Percentiles rank a stretch among this genome's conserved stretches.
Evolutionary conservation across 148 eudicot species (phyloP).

Genomic region (Rhododendron griersonianum): DNA sequence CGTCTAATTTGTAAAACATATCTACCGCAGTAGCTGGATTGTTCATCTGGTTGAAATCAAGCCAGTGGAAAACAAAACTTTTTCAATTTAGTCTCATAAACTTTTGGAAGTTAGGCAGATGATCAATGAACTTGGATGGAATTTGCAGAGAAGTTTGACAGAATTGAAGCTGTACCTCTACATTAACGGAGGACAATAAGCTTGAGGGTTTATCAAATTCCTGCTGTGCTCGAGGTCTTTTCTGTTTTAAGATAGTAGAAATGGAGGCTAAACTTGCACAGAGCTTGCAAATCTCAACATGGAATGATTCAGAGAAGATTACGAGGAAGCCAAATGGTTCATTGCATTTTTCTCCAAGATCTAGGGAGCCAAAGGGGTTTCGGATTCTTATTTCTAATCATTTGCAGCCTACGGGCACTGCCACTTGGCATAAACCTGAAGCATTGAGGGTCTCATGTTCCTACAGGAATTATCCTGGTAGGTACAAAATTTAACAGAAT

Average conservation of each 20-base stretch:
- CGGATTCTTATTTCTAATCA: constrained; percentile 23
- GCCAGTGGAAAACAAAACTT: neutral
- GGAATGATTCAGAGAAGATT: constrained; percentile 35
- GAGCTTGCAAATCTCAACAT: constrained; percentile 38
- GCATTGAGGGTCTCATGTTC: constrained; percentile 44
- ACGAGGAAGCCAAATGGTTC: constrained; percentile 34
- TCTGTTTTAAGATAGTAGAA: constrained; percentile 6
- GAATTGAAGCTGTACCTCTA: neutral
- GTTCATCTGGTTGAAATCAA: neutral
- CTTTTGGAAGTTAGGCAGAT: neutral
- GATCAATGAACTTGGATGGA: neutral
- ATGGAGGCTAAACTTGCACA: constrained; percentile 57
- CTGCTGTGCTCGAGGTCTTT: neutral
- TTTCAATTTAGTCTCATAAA: too few species aligned
- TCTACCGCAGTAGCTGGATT: neutral
- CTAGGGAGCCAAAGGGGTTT: constrained; percentile 27
- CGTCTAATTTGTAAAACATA: neutral
- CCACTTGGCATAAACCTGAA: constrained; percentile 18
- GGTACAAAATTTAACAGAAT: neutral
- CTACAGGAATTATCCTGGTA: constrained; percentile 52
- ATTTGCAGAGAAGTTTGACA: neutral
- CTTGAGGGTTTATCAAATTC: neutral
- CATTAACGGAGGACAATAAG: neutral
- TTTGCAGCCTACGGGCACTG: constrained; percentile 24
- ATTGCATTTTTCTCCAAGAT: constrained; percentile 28